Evolutionary conservation across 129 eudicot genomes (phyloP), one percentile per base, ranked within the genome.

Genomic region (Lonicera japonica): DNA sequence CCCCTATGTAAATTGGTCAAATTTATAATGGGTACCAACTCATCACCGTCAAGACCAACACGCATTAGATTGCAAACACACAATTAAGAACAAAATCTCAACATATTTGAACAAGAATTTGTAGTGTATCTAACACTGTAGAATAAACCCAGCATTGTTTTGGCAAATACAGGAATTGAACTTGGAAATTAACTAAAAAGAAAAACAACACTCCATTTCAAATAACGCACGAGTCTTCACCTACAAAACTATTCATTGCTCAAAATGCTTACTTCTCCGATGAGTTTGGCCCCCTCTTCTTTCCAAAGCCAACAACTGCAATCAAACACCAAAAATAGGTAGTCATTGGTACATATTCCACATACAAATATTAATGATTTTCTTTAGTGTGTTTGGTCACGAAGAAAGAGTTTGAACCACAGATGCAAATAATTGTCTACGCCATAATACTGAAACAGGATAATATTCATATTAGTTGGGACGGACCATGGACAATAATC

Each of bases 231-330:
- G 14, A 11, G 0, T 22, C 38, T 25, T 43, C 4, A 29, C 64
- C 67, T 23, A 71, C n/a, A 76, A 61, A 69, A 62, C 52, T 46
- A 29, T 15, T 19, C 47, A 41, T 40, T 29, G 17, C 47, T 43
- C 54, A 10, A 60, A 15, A 29, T 1, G 36, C 48, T 9, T 84
- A 88, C 83, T 88, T 81, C 96, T 88, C 92, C 0, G 96, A 88
- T 17, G 94, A 84, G 82, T 88, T 88, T 21, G 96, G 88, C n/a
- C 90, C 95, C 54, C 87, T 87, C 88, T 87, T 87, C 85, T 87
- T 87, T 38, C 95, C 95, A 25, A 88, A 88, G 57, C 94, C 96
- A 72, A 88, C 92, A 81, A 88, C 92, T 88, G 86, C 65, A 69
- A 1, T 29, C 36, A 29, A 29, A 1, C 2, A 29, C 36, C 36